phyloP scores from a whole-genome alignment of 2,329 filamentous ascomycete genomes.

The Conoideocrella luteorostrata region DNA sequence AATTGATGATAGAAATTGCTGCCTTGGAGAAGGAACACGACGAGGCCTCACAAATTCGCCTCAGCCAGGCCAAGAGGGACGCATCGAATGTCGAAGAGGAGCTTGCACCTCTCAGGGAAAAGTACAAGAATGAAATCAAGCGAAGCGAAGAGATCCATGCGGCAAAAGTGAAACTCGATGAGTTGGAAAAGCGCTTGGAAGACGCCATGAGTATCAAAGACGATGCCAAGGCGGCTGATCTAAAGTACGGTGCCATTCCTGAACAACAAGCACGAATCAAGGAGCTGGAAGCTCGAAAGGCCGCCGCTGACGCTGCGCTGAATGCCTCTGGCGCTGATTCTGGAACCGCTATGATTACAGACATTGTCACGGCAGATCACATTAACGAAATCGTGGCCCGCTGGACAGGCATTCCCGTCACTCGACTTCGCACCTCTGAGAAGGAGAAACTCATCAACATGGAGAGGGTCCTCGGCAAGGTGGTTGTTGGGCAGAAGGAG shows the following conservation, averaged over 20 bases:
- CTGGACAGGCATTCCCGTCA: conserved; percentile 98
- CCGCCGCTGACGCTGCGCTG: conserved; percentile 67
- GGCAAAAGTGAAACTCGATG: conserved; percentile 89
- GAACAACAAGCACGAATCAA: conserved; percentile 80
- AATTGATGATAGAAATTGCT: conserved; percentile 96
- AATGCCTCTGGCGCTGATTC: conserved; percentile 49
- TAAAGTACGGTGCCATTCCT: conserved; percentile 95
- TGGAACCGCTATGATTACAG: conserved; percentile 73
- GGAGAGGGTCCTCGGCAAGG: conserved; percentile 76
- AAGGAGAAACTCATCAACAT: conserved; percentile 98
- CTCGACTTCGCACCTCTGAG: conserved; percentile 85
- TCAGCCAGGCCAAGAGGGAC: conserved; percentile 79
- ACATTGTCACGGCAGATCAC: conserved; percentile 91
- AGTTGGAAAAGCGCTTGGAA: conserved; percentile 83
- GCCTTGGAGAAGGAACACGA: conserved; percentile 91
- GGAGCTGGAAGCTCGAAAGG: conserved; percentile 73
- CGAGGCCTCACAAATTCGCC: conserved; percentile 77
- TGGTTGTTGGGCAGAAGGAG: conserved; percentile 91
- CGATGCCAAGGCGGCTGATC: conserved; percentile 79
- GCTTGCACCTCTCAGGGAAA: conserved; percentile 81
- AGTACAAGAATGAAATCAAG: conserved; percentile 90
- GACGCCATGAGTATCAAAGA: conserved; percentile 87
- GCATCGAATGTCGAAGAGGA: conserved; percentile 94
- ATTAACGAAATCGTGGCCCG: conserved; percentile 98
- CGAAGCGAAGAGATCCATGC: conserved; percentile 89